Evolutionary conservation across 2,329 filamentous ascomycete species (phyloP).

Genomic region (Pyrenophora seminiperda): DNA sequence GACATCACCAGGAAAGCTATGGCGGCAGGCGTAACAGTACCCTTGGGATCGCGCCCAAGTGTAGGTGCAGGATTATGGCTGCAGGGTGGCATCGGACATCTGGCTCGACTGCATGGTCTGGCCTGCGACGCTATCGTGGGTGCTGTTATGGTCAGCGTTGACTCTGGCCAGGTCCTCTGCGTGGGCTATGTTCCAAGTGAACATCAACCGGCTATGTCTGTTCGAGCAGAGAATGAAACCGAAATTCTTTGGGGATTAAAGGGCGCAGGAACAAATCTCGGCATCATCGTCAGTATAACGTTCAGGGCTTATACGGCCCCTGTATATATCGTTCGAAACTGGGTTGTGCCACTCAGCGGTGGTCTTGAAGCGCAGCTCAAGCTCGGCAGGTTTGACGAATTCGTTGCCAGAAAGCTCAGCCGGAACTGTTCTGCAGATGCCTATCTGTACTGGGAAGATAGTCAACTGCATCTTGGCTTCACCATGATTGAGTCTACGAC

Average conservation of each 20-base stretch:
- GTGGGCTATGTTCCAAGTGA: constrained; percentile 59
- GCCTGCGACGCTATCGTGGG: constrained; percentile 66
- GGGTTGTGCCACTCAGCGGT: constrained; percentile 34
- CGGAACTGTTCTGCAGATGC: constrained; percentile 57
- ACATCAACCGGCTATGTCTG: constrained; percentile 50
- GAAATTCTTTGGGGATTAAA: constrained; percentile 63
- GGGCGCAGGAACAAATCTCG: constrained; percentile 65
- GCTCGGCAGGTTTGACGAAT: constrained; percentile 50
- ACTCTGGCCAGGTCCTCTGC: constrained; percentile 54
- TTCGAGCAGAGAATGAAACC: constrained; percentile 55
- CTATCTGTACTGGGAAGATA: constrained; percentile 60
- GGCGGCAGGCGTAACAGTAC: constrained; percentile 59
- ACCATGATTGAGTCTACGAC: constrained; percentile 54
- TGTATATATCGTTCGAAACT: constrained; percentile 44
- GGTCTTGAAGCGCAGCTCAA: constrained; percentile 47
- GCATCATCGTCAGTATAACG: constrained; percentile 60
- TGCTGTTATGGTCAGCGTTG: constrained; percentile 61
- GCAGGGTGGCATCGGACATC: constrained; percentile 68
- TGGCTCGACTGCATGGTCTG: constrained; percentile 62
- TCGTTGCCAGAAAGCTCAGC: constrained; percentile 50
- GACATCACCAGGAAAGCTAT: constrained; percentile 59
- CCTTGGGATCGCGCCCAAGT: constrained; percentile 65
- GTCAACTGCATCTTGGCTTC: constrained; percentile 57
- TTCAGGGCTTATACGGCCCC: constrained; percentile 56
- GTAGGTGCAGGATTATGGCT: constrained; percentile 68